These are phyloP conservation scores for Sporobolus alterniflorus DNA, from an alignment of 202 grass and related monocot species.

Conservation along the genomic window DNA sequence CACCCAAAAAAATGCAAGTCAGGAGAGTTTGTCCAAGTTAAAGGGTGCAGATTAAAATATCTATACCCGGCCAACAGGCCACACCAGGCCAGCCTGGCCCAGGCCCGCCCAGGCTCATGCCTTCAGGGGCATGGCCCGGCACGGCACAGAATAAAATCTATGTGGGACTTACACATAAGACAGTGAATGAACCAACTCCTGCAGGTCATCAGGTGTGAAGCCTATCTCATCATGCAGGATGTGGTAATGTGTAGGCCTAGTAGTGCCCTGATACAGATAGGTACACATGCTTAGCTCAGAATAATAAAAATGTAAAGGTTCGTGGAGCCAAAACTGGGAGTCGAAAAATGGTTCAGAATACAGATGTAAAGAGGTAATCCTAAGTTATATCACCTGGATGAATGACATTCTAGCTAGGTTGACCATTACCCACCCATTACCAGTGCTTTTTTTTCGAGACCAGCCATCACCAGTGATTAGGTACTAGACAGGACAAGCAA, in stretches of 20 bases:
- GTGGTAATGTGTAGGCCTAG: constrained; percentile 82
- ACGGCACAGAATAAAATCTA: too few species aligned
- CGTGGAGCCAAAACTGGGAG: not conserved
- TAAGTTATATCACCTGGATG: too few species aligned
- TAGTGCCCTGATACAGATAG: constrained; percentile 61
- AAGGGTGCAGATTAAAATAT: too few species aligned
- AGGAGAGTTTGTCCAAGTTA: constrained; percentile 13
- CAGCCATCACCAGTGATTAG: not conserved
- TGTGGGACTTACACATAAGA: constrained; percentile 74
- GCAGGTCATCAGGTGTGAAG: constrained; percentile 66
- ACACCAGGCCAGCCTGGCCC: too few species aligned
- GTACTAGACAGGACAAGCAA: not conserved
- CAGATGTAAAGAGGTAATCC: not conserved
- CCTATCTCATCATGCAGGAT: constrained; percentile 84
- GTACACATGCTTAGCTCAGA: not conserved
- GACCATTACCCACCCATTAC: not conserved
- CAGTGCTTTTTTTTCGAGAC: too few species aligned
- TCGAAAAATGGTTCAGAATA: not conserved
- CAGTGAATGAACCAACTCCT: constrained; percentile 74
- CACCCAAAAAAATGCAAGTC: not conserved
- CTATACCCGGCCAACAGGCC: too few species aligned
- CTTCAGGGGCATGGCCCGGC: too few species aligned
- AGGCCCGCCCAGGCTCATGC: too few species aligned
- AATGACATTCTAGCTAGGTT: not conserved
- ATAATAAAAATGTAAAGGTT: not conserved